Evolutionary conservation across 805 yeast genomes (phyloP).

Genomic region (Ogataea saltuana): DNA sequence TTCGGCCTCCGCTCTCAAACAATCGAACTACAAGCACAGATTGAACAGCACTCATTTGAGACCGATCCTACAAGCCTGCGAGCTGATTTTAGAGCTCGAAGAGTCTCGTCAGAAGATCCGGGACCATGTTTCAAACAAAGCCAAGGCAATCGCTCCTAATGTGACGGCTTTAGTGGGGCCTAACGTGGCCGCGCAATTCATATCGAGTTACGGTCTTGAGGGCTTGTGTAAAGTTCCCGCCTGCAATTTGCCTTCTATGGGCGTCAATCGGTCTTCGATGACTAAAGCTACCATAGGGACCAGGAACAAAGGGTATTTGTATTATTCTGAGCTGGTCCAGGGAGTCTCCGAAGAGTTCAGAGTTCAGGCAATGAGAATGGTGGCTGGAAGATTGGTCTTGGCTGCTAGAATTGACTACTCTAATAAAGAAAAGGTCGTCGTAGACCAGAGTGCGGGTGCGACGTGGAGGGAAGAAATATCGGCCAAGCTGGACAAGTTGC

Average conservation of each 20-base stretch:
- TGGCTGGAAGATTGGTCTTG: slow-evolving; percentile 75
- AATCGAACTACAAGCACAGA: slow-evolving; percentile 24
- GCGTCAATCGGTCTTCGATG: slow-evolving; percentile 48
- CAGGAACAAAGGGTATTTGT: slow-evolving; percentile 70
- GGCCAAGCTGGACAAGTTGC: slow-evolving; percentile 65
- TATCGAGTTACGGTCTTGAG: slow-evolving; percentile 69
- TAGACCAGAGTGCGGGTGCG: slow-evolving; percentile 47
- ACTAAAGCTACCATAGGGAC: slow-evolving; percentile 47
- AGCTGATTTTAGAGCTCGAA: slow-evolving; percentile 47
- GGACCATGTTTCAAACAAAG: slow-evolving; percentile 54
- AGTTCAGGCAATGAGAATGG: slow-evolving; percentile 71
- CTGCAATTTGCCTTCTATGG: slow-evolving; percentile 80
- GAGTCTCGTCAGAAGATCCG: slow-evolving; percentile 46
- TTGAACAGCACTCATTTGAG: slow-evolving; percentile 35
- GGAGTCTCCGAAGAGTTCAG: slow-evolving; percentile 57
- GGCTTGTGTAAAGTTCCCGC: slow-evolving; percentile 72
- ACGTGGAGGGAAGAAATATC: slow-evolving; percentile 61
- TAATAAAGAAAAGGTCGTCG: slow-evolving; percentile 37
- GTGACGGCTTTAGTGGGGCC: slow-evolving; percentile 71
- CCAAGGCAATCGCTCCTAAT: slow-evolving; percentile 75
- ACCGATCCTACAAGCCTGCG: slow-evolving; percentile 46
- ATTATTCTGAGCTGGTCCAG: slow-evolving; percentile 58
- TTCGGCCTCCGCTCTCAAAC: slow-evolving; percentile 56
- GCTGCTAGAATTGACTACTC: slow-evolving; percentile 77
- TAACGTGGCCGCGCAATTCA: slow-evolving; percentile 67